phyloP scores from a whole-genome alignment of 1,139 yeast species.

The Nadsonia starkeyi-henricii region DNA sequence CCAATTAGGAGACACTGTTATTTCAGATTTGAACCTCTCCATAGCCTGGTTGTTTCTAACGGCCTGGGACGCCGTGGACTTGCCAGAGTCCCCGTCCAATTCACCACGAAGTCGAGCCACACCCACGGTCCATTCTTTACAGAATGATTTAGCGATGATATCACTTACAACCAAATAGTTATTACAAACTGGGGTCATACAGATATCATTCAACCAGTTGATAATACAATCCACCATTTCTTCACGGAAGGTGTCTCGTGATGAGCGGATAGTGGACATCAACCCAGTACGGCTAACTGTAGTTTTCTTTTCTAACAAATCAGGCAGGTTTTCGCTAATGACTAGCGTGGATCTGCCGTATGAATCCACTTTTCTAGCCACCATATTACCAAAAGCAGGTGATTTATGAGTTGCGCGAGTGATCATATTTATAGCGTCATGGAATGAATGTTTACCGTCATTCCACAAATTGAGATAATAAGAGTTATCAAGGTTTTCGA shows the following conservation, averaged over 20 bases:
- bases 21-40: too few species aligned
- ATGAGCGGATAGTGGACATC: constrained; percentile 50
- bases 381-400: constrained; percentile 59
- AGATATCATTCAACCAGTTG: constrained; percentile 47
- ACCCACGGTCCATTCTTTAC: constrained; percentile 39
- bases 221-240: constrained; percentile 68
- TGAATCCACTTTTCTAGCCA: constrained; percentile 46
- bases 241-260: constrained; percentile 63
- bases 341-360: constrained; percentile 61
- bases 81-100: background rate
- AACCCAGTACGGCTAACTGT: constrained; percentile 47
- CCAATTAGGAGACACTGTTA: too few species aligned
- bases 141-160: constrained; percentile 40
- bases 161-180: constrained; percentile 36
- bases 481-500: constrained; percentile 29
- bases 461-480: constrained; percentile 57
- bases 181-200: constrained; percentile 41
- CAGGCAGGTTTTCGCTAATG: constrained; percentile 37
- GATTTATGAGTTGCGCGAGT: constrained; percentile 51
- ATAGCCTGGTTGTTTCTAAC: too few species aligned
- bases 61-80: too few species aligned
- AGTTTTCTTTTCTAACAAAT: constrained; percentile 40
- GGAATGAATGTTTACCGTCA: constrained; percentile 62
- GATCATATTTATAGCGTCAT: constrained; percentile 60
- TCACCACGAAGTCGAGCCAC: constrained; percentile 6